A percentile compares a stretch with the other conserved stretches of the same genome.
phyloP scores from a whole-genome alignment of 176 grass and related monocot species.

The Otatea glauca region DNA sequence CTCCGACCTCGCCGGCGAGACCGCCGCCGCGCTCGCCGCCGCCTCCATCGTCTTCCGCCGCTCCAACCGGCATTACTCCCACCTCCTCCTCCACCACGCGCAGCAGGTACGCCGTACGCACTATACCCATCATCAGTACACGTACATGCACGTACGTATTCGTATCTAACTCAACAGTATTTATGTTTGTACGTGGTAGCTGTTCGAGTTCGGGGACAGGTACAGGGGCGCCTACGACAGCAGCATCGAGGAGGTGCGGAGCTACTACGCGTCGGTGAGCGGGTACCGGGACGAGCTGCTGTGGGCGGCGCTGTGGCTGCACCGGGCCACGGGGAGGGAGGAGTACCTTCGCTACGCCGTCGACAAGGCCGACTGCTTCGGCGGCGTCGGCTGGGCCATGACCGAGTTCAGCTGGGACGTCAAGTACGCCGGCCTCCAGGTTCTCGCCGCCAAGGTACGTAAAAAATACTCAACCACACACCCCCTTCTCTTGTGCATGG shows the following conservation, averaged over 20 bases:
- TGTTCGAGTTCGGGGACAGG: constrained; percentile 81
- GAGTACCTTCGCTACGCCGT: constrained; percentile 74
- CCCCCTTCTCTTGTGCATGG: too few relatives aligned
- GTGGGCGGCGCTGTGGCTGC: constrained; percentile 98
- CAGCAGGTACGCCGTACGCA: constrained; percentile 49
- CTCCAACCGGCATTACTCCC: constrained; percentile 69
- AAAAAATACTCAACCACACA: not conserved
- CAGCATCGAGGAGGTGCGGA: constrained; percentile 67
- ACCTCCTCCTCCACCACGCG: constrained; percentile 81
- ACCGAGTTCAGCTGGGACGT: constrained; percentile 98
- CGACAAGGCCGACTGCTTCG: constrained; percentile 58
- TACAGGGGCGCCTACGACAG: constrained; percentile 73
- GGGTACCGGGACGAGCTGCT: constrained; percentile 95
- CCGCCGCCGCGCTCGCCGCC: constrained; percentile 82
- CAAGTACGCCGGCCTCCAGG: constrained; percentile 89
- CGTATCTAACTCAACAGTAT: not conserved
- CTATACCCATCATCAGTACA: not conserved
- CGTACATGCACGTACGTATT: not conserved
- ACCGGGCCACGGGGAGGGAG: constrained; percentile 67
- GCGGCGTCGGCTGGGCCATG: constrained; percentile 79
- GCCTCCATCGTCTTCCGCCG: constrained; percentile 76
- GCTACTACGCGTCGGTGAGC: constrained; percentile 91
- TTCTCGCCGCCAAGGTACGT: constrained; percentile 74
- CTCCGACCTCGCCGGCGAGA: constrained; percentile 87
- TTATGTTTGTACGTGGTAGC: constrained; percentile 21